These are phyloP conservation scores for Alopecurus myosuroides DNA, from an alignment of 176 grass and related monocot genomes.

Conservation along the genomic window DNA sequence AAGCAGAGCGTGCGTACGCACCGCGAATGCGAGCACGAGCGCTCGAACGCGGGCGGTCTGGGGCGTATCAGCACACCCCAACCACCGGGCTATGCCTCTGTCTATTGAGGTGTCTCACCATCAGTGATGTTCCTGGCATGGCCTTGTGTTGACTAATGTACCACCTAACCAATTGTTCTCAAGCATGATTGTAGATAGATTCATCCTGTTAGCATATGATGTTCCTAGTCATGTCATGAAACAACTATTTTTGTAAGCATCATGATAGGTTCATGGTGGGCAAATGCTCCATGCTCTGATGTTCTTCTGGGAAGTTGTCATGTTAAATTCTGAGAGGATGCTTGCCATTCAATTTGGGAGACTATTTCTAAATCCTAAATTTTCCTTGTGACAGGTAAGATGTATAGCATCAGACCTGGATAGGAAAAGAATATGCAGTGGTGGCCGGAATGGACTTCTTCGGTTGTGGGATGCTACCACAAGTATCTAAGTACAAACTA, in stretches of 20 bases:
- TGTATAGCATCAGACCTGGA: constrained; percentile 91
- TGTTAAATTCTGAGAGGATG: not conserved
- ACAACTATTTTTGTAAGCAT: not conserved
- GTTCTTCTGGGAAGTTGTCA: not conserved
- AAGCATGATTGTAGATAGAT: not conserved
- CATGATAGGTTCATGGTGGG: not conserved
- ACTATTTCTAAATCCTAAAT: not conserved
- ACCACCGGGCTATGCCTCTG: no score
- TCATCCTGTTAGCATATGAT: not conserved
- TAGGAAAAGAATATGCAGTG: constrained; percentile 97
- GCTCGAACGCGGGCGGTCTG: no score
- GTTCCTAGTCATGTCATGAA: constrained; percentile 9
- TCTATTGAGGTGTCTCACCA: not conserved
- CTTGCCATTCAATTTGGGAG: constrained; percentile 10
- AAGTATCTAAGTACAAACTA: constrained; percentile 63
- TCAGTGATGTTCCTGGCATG: not conserved
- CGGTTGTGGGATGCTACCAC: constrained; percentile 98
- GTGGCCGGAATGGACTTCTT: constrained; percentile 83
- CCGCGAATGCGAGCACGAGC: no score
- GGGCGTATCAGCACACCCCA: no score
- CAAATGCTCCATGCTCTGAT: not conserved
- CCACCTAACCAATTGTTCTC: not conserved
- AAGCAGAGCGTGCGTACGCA: no score
- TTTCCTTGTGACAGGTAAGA: constrained; percentile 55
- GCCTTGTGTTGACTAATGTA: not conserved